Evolutionary conservation across 179 eudicot species (phyloP).

Genomic region (Kewa caespitosa): DNA sequence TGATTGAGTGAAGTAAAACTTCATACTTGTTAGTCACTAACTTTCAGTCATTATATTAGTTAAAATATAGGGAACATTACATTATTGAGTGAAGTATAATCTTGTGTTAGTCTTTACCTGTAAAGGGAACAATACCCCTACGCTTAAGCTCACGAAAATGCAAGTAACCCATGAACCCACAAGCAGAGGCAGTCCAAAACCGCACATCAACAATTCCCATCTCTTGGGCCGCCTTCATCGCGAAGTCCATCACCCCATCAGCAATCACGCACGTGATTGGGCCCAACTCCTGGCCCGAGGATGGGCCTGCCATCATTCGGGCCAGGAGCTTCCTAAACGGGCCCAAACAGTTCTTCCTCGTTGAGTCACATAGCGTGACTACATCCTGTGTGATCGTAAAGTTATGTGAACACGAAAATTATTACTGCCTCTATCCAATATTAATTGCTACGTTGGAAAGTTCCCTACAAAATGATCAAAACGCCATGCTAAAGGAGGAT

Average conservation of each 20-base stretch:
- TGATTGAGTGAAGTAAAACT: too few relatives aligned
- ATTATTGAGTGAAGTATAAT: too few relatives aligned
- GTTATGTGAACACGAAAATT: too few relatives aligned
- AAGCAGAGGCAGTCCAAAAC: constrained; percentile 40
- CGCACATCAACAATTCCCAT: constrained; percentile 24
- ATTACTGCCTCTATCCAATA: too few relatives aligned
- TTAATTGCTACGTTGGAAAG: too few relatives aligned
- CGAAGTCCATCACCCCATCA: constrained; percentile 33
- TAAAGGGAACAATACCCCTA: constrained; percentile 33
- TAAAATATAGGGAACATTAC: too few relatives aligned
- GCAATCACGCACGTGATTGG: constrained; percentile 21
- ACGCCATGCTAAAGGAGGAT: too few relatives aligned
- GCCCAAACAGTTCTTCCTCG: constrained; percentile 13
- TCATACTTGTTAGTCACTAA: too few relatives aligned
- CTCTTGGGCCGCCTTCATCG: constrained; percentile 26
- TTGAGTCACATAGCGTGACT: constrained; percentile 4
- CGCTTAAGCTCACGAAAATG: constrained; percentile 25
- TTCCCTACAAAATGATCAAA: too few relatives aligned
- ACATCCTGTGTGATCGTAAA: too few relatives aligned
- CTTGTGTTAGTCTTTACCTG: too few relatives aligned
- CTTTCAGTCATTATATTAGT: too few relatives aligned
- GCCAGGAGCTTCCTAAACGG: constrained; percentile 19
- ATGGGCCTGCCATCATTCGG: constrained; percentile 13
- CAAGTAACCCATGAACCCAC: constrained; percentile 33
- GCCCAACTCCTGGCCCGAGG: constrained; percentile 6